Base-by-base conservation (phyloP, 768 basidiomycete genomes). In the Boletus barrowsii region DNA sequence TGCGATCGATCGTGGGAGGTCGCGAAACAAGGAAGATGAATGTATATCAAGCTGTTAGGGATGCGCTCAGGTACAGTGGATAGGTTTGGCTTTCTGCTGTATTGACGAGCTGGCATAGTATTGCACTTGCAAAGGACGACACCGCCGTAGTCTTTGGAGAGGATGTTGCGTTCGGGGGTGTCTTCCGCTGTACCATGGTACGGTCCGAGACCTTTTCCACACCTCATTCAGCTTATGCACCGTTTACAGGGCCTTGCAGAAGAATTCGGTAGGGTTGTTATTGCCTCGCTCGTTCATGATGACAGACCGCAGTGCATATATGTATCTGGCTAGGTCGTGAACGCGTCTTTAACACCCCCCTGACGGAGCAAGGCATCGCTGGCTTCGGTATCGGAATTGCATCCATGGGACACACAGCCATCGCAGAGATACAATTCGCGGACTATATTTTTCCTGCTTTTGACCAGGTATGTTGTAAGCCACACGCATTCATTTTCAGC, bases 21-120 rank as follows among this genome's bases (percentile, higher is more conserved):
- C 81, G 90, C 47, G 89, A 93, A 71, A 95, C 92, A 20, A 83
- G 92, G 60, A 93, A 94, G 75, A 96, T 96, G 93, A 98, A 98
- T 67, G 76, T 87, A 60, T 97, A 93, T 70, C 94, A 97, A 68
- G 90, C 95, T 2, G 82, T 98, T 14, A 80, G 95, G 44, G 93
- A 96, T 68, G 93, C 92, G 3, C 82, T 97, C 76, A 87, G 87
- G 90, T 88, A 62, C 47, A 73, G 60, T 24, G 24, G 24, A 30
- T 47, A 43, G 7, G 7, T 17, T 36, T 20, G 11, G 37, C 20
- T 3, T 17, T 46, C 42, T 29, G 6, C 11, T 11, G 10, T 58
- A 10, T 37, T 67, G 39, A 70, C 45, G 30, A 20, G 14, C 14
- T n/a, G 13, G 42, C 29, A 9, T 53, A 92, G 92, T 53, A 92